A percentile compares a stretch with the other conserved stretches of the same genome.
Evolutionary conservation across 768 basidiomycete species (phyloP).

Genomic region (Rubroboletus pulcherrimus): DNA sequence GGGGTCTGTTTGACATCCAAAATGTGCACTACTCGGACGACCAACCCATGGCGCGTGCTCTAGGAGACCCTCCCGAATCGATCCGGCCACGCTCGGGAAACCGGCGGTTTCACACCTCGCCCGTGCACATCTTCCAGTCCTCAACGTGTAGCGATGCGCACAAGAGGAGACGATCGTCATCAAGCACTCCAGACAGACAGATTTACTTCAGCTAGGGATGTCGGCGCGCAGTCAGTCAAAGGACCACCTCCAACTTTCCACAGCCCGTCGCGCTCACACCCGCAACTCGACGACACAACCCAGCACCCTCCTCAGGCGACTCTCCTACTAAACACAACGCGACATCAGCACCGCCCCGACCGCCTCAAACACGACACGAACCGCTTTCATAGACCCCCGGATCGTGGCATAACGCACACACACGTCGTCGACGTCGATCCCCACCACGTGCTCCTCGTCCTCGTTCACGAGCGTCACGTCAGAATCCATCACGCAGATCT

Average conservation of each 20-base stretch:
- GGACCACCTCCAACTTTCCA: background rate
- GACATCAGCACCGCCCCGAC: background rate
- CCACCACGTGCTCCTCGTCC: conserved; percentile 10
- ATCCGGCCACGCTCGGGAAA: too few species aligned
- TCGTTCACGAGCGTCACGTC: conserved; percentile 30
- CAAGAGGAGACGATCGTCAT: too few species aligned
- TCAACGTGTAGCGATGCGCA: too few species aligned
- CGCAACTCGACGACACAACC: conserved; percentile 17
- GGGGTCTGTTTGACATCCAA: conserved; percentile 4
- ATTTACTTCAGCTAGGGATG: too few species aligned
- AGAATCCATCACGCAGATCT: conserved; percentile 16
- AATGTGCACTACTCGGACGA: too few species aligned
- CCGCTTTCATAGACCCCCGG: conserved; percentile 22
- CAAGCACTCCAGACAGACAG: too few species aligned
- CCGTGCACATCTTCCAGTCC: too few species aligned
- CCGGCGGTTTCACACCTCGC: too few species aligned
- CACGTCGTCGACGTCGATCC: conserved; percentile 19
- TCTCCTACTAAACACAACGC: conserved; percentile 9
- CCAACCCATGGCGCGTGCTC: too few species aligned
- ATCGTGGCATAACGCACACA: conserved; percentile 16
- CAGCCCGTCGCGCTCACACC: background rate
- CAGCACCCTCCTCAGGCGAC: conserved; percentile 7
- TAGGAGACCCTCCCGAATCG: too few species aligned
- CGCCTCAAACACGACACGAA: conserved; percentile 5
- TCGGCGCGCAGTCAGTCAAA: background rate